Evolutionary conservation across 106 monocot species (phyloP).

Genomic region (Cymbidium sinense): DNA sequence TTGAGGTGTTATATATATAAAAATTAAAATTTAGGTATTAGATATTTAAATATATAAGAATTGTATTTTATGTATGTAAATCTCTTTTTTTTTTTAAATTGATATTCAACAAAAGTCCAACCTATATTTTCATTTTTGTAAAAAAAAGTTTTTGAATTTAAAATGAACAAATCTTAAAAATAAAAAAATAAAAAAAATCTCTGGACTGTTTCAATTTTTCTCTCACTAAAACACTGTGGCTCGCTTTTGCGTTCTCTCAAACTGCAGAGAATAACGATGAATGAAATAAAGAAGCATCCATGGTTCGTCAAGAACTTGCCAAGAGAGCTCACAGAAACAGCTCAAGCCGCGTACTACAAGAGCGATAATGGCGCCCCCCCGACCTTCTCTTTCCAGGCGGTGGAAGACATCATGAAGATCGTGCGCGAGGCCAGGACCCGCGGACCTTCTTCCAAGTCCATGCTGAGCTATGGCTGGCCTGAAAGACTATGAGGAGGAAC

Average conservation of each 20-base stretch:
- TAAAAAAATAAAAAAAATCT: too few relatives aligned
- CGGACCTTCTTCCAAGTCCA: not conserved
- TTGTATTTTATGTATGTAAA: too few relatives aligned
- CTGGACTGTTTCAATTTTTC: too few relatives aligned
- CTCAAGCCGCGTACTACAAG: conserved; percentile 22
- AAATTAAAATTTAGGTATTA: too few relatives aligned
- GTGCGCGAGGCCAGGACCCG: conserved; percentile 16
- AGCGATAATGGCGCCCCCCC: conserved; percentile 8
- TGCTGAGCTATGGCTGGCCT: conserved; percentile 13
- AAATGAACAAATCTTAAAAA: too few relatives aligned
- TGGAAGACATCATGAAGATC: conserved; percentile 31
- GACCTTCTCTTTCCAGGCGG: conserved; percentile 14
- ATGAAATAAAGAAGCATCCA: conserved; percentile 11
- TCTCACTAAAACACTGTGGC: too few relatives aligned
- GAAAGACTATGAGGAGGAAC: not conserved
- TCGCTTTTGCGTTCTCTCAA: not conserved
- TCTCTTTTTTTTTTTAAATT: too few relatives aligned
- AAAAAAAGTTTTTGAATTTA: too few relatives aligned
- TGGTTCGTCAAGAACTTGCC: conserved; percentile 18
- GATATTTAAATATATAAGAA: too few relatives aligned
- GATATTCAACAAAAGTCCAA: too few relatives aligned
- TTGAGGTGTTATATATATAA: too few relatives aligned
- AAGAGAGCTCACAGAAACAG: conserved; percentile 13
- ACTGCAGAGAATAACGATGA: conserved; percentile 14
- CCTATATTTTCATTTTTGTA: too few relatives aligned